Conservation (phyloP, 2,329 filamentous ascomycete species). For the Diaporthe citrichinensis region DNA sequence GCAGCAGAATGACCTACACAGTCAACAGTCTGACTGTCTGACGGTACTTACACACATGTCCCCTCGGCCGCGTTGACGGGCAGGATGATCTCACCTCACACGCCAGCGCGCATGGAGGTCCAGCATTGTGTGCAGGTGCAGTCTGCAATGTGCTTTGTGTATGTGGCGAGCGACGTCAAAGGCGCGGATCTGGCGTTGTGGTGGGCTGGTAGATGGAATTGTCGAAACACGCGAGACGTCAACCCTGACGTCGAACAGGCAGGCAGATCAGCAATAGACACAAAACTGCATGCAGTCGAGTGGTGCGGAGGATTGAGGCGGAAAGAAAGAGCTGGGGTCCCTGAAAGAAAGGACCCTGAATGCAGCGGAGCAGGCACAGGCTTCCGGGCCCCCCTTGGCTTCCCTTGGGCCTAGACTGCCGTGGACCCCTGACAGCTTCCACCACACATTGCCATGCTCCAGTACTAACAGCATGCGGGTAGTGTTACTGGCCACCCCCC, state of each 20-base stretch:
- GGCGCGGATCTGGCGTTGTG: slow-evolving; percentile 9
- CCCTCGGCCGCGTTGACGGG: neutral
- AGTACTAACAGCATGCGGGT: neutral
- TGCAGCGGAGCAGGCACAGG: slow-evolving; percentile 34
- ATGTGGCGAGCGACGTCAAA: slow-evolving; percentile 36
- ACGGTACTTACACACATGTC: neutral
- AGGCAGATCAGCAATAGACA: slow-evolving; percentile 12
- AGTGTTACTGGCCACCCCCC: neutral
- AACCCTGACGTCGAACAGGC: slow-evolving; percentile 30
- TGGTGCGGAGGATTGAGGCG: slow-evolving; percentile 17
- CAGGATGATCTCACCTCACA: slow-evolving; percentile 7
- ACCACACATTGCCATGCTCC: neutral
- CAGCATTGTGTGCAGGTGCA: neutral
- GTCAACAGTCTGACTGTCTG: neutral
- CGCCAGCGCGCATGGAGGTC: slow-evolving; percentile 13
- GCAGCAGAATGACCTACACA: neutral
- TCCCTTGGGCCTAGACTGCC: slow-evolving; percentile 21
- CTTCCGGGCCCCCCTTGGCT: slow-evolving; percentile 18
- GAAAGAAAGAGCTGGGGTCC: slow-evolving; percentile 15
- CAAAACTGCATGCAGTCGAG: neutral
- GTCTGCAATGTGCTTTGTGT: neutral
- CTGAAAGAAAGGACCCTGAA: slow-evolving; percentile 23
- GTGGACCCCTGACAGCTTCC: slow-evolving; percentile 24
- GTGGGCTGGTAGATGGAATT: slow-evolving; percentile 9
- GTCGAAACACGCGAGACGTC: slow-evolving; percentile 34